phyloP scores from a whole-genome alignment of 371 early-diverging fungal species.

The Lichtheimia corymbifera region DNA sequence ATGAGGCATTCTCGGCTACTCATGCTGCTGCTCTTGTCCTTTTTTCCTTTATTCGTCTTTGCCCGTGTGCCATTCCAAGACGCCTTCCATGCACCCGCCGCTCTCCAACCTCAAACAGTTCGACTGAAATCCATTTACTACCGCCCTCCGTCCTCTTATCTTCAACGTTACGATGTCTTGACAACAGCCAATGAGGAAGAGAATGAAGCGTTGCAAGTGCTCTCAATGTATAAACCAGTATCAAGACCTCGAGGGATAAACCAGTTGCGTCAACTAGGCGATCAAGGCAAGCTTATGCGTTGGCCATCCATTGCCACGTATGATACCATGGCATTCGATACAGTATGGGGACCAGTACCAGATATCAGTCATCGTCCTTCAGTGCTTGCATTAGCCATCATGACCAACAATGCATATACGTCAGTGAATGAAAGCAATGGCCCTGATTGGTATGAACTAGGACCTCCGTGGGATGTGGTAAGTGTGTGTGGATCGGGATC shows the following conservation, averaged over 20 bases:
- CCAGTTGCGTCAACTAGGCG: conserved; percentile 13
- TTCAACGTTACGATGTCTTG: conserved; percentile 36
- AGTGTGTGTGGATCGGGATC: conserved; percentile 22
- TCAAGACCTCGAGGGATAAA: conserved; percentile 27
- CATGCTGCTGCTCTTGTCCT: too few relatives aligned
- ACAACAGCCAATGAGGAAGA: neutral
- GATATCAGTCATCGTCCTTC: conserved; percentile 73
- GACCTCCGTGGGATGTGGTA: conserved; percentile 71
- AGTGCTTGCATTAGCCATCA: conserved; percentile 69
- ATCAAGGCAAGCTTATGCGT: conserved; percentile 15
- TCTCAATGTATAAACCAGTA: conserved; percentile 21
- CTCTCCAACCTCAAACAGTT: conserved; percentile 4
- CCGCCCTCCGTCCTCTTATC: conserved; percentile 42
- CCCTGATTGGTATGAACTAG: conserved; percentile 74
- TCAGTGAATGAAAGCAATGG: conserved; percentile 44
- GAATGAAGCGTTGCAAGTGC: conserved; percentile 9
- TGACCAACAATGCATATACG: conserved; percentile 80
- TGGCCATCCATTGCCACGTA: conserved; percentile 3
- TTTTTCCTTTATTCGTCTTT: neutral
- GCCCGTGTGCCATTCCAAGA: neutral
- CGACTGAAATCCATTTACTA: conserved; percentile 40
- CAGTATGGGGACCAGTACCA: conserved; percentile 49
- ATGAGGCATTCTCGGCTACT: too few relatives aligned
- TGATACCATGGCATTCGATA: neutral
- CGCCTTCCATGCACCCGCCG: neutral